phyloP scores from a whole-genome alignment of 306 rosid genomes.

The Gillenia trifoliata region DNA sequence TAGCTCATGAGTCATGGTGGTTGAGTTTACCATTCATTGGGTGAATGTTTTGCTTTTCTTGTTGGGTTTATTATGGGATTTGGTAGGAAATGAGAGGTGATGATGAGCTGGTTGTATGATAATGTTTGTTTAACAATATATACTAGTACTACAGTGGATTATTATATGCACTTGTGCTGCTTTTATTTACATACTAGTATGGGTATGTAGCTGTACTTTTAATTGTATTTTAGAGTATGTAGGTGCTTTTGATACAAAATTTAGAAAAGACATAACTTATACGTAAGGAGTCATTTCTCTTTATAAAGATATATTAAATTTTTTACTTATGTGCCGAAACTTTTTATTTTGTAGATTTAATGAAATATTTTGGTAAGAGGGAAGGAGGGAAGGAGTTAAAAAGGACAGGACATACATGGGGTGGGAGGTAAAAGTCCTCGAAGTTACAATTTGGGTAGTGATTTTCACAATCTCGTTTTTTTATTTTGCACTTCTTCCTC shows the following conservation, averaged over 20 bases:
- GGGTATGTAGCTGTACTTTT: neutral
- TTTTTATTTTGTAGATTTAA: no score
- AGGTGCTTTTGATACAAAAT: neutral
- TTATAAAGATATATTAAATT: no score
- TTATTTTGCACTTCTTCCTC: no score
- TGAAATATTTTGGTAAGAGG: no score
- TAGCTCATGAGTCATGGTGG: neutral
- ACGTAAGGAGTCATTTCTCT: no score
- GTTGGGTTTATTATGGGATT: neutral
- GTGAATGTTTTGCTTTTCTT: conserved; percentile 11
- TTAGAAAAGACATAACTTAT: neutral
- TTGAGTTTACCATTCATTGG: neutral
- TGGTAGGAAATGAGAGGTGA: conserved; percentile 12
- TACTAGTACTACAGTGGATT: neutral
- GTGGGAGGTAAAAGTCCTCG: no score
- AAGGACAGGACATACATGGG: neutral
- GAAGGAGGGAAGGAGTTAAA: neutral
- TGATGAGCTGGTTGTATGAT: conserved; percentile 9
- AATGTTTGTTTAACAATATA: neutral
- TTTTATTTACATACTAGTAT: no score
- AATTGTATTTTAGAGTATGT: neutral
- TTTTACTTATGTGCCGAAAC: no score
- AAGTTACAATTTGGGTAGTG: no score
- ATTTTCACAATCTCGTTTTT: neutral
- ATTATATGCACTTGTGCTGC: neutral